phyloP scores from a whole-genome alignment of 225 moss, liverwort and hornwort genomes.

The Rhytidiadelphus loreus region DNA sequence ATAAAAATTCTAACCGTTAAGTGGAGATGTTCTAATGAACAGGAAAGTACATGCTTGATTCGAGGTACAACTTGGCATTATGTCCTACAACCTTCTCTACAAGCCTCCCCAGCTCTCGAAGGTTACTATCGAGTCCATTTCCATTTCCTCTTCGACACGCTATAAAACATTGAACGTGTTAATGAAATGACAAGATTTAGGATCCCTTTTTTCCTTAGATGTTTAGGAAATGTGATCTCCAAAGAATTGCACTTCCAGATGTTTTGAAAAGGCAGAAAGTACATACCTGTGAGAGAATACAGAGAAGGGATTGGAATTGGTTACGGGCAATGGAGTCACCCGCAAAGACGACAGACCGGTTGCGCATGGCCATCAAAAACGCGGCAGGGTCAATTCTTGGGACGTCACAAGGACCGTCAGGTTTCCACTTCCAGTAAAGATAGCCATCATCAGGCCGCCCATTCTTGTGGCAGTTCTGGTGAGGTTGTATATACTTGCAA shows the following conservation, averaged over 20 bases:
- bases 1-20: not conserved
- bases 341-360: constrained; percentile 52
- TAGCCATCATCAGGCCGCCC: constrained; percentile 64
- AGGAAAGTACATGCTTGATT: not conserved
- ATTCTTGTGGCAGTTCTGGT: constrained; percentile 66
- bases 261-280: not conserved
- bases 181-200: not conserved
- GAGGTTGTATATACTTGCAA: constrained; percentile 47
- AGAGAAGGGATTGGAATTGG: constrained; percentile 83
- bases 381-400: constrained; percentile 36
- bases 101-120: not conserved
- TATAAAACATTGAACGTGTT: not conserved
- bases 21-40: not conserved
- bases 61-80: not conserved
- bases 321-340: constrained; percentile 94
- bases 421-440: constrained; percentile 78
- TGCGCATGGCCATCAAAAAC: constrained; percentile 48
- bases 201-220: not conserved
- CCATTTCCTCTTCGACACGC: not conserved
- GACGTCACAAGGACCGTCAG: constrained; percentile 51
- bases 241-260: not conserved
- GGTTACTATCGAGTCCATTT: not conserved
- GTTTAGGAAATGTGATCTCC: not conserved
- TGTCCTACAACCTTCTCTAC: not conserved
- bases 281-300: constrained; percentile 67